phyloP scores from a whole-genome alignment of 1,284 basidiomycete species.

The Pyrrhoderma lamaoense region DNA sequence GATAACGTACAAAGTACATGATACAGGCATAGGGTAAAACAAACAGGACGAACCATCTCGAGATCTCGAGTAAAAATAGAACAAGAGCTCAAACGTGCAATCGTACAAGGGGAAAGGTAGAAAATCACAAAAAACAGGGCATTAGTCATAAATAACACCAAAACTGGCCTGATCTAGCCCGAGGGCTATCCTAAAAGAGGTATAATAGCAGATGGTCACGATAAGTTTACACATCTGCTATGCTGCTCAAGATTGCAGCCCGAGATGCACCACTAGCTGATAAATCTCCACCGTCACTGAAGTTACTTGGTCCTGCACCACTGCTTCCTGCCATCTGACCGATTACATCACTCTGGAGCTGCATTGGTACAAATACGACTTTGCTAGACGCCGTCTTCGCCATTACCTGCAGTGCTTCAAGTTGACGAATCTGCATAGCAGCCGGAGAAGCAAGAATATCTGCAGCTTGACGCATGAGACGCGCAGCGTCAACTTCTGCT shows the following conservation, averaged over 20 bases:
- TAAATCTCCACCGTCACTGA: slow-evolving; percentile 36
- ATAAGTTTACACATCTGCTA: slow-evolving; percentile 31
- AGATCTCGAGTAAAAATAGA: no score
- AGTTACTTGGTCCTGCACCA: slow-evolving; percentile 26
- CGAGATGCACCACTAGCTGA: slow-evolving; percentile 37
- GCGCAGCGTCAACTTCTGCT: slow-evolving; percentile 91
- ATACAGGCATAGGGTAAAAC: no score
- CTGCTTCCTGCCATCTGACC: slow-evolving; percentile 41
- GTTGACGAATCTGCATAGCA: slow-evolving; percentile 95
- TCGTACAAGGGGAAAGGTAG: no score
- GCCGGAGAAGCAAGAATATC: slow-evolving; percentile 89
- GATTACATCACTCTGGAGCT: slow-evolving; percentile 67
- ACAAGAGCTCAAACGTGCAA: no score
- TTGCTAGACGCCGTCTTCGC: slow-evolving; percentile 75
- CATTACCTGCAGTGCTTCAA: slow-evolving; percentile 77
- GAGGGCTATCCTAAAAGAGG: no score
- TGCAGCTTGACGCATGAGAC: slow-evolving; percentile 90
- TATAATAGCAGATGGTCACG: no score
- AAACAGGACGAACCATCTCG: no score
- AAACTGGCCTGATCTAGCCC: no score
- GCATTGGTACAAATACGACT: slow-evolving; percentile 93
- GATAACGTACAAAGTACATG: no score
- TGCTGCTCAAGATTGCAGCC: slow-evolving; percentile 47
- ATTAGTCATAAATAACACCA: neutral
- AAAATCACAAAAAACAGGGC: neutral